Percentiles rank a stretch among this genome's conserved stretches.
Evolutionary conservation across 2,329 filamentous ascomycete genomes (phyloP).

Genomic region (Ustulina deusta): DNA sequence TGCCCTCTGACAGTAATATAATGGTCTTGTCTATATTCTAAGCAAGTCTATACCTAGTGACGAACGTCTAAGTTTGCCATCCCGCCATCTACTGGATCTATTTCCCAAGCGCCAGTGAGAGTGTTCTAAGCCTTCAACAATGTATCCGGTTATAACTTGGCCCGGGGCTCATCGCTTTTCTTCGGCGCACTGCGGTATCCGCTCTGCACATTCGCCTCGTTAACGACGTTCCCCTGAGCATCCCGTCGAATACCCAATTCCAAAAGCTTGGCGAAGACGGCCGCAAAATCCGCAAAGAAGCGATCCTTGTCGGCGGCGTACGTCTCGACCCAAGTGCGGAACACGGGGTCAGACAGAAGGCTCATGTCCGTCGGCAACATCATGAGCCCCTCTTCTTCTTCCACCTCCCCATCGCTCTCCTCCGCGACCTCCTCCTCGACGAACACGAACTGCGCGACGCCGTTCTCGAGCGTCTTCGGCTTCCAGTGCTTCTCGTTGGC

Average conservation of each 20-base stretch:
- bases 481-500: slow-evolving; percentile 51
- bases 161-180: slow-evolving; percentile 50
- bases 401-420: slow-evolving; percentile 57
- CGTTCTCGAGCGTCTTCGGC: slow-evolving; percentile 47
- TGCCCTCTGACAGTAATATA: not conserved
- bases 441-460: slow-evolving; percentile 65
- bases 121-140: not conserved
- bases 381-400: slow-evolving; percentile 72
- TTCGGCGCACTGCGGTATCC: slow-evolving; percentile 50
- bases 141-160: slow-evolving; percentile 51
- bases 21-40: slow-evolving; percentile 35
- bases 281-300: slow-evolving; percentile 71
- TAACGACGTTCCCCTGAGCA: slow-evolving; percentile 62
- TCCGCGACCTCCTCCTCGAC: slow-evolving; percentile 64
- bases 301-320: slow-evolving; percentile 71
- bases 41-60: slow-evolving; percentile 24
- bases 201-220: slow-evolving; percentile 68
- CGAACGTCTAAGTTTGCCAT: slow-evolving; percentile 15
- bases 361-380: slow-evolving; percentile 75
- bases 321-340: slow-evolving; percentile 66
- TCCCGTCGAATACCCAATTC: slow-evolving; percentile 71
- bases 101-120: slow-evolving; percentile 13
- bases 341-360: slow-evolving; percentile 64
- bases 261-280: slow-evolving; percentile 69
- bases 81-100: slow-evolving; percentile 18